Evolutionary conservation across 2,329 filamentous ascomycete genomes (phyloP).

Genomic region (Ophidiomyces ophidiicola): DNA sequence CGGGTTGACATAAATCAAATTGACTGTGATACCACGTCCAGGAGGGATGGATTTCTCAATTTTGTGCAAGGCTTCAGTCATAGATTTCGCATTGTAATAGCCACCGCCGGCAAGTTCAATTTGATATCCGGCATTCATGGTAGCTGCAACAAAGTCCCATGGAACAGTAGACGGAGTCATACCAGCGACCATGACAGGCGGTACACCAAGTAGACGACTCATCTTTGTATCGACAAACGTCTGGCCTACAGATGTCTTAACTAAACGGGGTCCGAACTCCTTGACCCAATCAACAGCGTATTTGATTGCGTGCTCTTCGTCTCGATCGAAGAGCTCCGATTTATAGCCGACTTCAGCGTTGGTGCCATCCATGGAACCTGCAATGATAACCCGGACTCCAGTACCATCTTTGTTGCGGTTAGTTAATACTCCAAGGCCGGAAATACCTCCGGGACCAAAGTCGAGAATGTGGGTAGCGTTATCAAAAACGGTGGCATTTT

Average conservation of each 20-base stretch:
- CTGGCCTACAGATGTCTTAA: constrained; percentile 77
- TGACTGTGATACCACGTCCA: constrained; percentile 77
- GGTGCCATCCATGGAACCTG: constrained; percentile 82
- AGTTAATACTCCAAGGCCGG: constrained; percentile 85
- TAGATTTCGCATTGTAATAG: constrained; percentile 69
- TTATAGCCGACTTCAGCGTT: constrained; percentile 92
- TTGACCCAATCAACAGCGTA: constrained; percentile 97
- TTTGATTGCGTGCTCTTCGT: constrained; percentile 86
- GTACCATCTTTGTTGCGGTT: constrained; percentile 99
- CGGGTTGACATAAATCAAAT: constrained; percentile 84
- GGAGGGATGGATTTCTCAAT: constrained; percentile 75
- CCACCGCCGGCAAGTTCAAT: constrained; percentile 83
- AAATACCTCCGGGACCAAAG: constrained; percentile 93
- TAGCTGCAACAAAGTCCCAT: constrained; percentile 83
- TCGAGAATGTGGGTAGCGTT: constrained; percentile 88
- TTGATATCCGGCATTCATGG: constrained; percentile 91
- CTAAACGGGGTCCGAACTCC: constrained; percentile 82
- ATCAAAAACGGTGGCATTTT: constrained; percentile 82
- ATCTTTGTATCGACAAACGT: constrained; percentile 96
- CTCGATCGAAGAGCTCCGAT: constrained; percentile 90
- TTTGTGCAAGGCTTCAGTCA: constrained; percentile 72
- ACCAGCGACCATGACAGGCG: constrained; percentile 79
- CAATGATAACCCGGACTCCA: constrained; percentile 89
- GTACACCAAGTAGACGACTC: constrained; percentile 71
- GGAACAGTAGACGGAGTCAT: constrained; percentile 87